These are phyloP conservation scores for Acidomyces sp. DNA, from an alignment of 495 filamentous ascomycete species.

Conservation along the genomic window DNA sequence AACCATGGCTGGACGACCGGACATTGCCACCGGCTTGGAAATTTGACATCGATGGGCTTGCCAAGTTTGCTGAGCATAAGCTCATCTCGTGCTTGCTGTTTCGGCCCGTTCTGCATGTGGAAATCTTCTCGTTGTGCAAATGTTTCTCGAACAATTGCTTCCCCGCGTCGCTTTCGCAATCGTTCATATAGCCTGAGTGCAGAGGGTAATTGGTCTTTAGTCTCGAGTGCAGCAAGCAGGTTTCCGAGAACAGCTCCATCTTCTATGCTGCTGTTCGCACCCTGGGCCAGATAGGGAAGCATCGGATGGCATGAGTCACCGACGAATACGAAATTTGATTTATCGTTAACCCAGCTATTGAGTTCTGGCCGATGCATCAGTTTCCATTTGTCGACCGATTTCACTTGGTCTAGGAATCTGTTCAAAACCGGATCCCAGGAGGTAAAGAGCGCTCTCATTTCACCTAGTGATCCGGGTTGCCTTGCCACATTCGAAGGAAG, in stretches of 20 bases:
- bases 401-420: conserved; percentile 36
- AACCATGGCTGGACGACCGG: conserved; percentile 22
- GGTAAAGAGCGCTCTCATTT: conserved; percentile 50
- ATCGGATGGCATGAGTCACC: conserved; percentile 25
- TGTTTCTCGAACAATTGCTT: conserved; percentile 23
- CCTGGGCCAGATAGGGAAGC: conserved; percentile 25
- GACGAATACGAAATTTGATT: conserved; percentile 44
- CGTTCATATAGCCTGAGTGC: conserved; percentile 17
- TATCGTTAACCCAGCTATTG: conserved; percentile 43
- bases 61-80: conserved; percentile 20
- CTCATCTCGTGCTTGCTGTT: conserved; percentile 21
- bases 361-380: conserved; percentile 47
- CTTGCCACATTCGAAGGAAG: conserved; percentile 44
- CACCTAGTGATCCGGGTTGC: conserved; percentile 44
- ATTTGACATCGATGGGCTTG: conserved; percentile 18
- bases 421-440: conserved; percentile 41
- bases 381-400: conserved; percentile 50
- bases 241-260: conserved; percentile 23
- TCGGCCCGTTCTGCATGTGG: conserved; percentile 21
- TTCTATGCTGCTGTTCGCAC: conserved; percentile 22
- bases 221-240: conserved; percentile 10
- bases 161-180: conserved; percentile 20
- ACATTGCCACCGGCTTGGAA: conserved; percentile 23
- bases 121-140: conserved; percentile 21
- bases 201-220: conserved; percentile 9